Evolutionary conservation across 306 rosid species (phyloP).

Genomic region (Sesbania bispinosa): DNA sequence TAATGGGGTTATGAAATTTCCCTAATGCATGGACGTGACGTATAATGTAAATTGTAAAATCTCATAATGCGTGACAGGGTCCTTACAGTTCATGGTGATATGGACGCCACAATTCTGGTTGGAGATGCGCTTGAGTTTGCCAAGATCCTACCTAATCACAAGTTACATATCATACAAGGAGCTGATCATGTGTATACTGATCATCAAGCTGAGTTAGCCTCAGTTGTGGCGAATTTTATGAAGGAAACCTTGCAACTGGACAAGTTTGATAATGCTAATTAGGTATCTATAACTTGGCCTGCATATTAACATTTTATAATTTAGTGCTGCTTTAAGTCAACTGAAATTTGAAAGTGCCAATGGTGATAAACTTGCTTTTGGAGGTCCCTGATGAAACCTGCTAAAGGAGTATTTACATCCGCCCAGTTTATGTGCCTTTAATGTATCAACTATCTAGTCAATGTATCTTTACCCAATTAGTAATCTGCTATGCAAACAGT

Average conservation of each 20-base stretch:
- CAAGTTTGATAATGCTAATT: constrained; percentile 22
- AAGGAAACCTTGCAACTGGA: constrained; percentile 43
- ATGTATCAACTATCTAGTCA: not conserved
- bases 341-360: too few relatives aligned
- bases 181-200: constrained; percentile 59
- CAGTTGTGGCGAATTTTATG: constrained; percentile 42
- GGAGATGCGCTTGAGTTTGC: constrained; percentile 64
- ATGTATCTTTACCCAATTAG: not conserved
- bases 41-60: not conserved
- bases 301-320: too few relatives aligned
- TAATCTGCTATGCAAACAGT: not conserved
- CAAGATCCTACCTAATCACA: constrained; percentile 73
- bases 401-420: not conserved
- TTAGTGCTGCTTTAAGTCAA: not conserved
- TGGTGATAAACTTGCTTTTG: not conserved
- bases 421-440: not conserved
- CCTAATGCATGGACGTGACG: not conserved
- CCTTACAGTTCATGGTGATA: constrained; percentile 67
- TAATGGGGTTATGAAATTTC: not conserved
- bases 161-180: constrained; percentile 55
- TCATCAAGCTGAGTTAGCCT: constrained; percentile 49
- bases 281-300: too few relatives aligned
- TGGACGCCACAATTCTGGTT: constrained; percentile 46
- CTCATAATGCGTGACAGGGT: constrained; percentile 46
- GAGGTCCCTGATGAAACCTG: not conserved